phyloP scores from a whole-genome alignment of 1,139 yeast species.

The Pichia sp. region DNA sequence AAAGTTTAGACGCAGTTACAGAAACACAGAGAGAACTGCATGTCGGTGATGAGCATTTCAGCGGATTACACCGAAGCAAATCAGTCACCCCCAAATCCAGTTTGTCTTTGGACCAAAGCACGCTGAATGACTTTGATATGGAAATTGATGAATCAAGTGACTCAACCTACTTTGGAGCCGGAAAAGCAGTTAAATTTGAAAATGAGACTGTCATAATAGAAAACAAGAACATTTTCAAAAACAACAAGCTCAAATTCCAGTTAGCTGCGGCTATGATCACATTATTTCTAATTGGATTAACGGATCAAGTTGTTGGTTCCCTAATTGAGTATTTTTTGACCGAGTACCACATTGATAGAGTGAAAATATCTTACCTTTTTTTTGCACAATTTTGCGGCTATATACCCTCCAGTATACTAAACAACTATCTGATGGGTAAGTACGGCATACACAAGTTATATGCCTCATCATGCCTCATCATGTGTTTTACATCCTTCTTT shows the following conservation, averaged over 20 bases:
- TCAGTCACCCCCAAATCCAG: constrained; percentile 4
- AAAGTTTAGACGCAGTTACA: neutral
- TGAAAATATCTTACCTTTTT: constrained; percentile 33
- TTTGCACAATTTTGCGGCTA: constrained; percentile 37
- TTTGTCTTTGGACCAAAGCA: neutral
- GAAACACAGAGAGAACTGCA: constrained; percentile 5
- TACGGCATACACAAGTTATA: constrained; percentile 33
- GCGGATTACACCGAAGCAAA: neutral
- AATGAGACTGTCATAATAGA: constrained; percentile 33
- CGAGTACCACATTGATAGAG: constrained; percentile 44
- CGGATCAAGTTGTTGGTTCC: constrained; percentile 57
- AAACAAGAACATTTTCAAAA: constrained; percentile 34
- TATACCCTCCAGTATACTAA: constrained; percentile 33
- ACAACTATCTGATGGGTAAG: constrained; percentile 26
- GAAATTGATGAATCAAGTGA: neutral
- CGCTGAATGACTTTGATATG: constrained; percentile 9
- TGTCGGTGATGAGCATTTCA: constrained; percentile 1
- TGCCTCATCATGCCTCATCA: constrained; percentile 19
- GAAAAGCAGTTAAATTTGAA: constrained; percentile 12
- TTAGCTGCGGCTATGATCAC: constrained; percentile 38
- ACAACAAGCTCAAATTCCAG: constrained; percentile 39
- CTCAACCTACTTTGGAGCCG: neutral
- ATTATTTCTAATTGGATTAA: constrained; percentile 48
- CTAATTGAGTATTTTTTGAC: constrained; percentile 47
- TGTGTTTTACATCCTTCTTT: constrained; percentile 21